A percentile compares a stretch with the other conserved stretches of the same genome.
These are phyloP conservation scores for Aristolochia contorta DNA, from an alignment of 164 flowering plant species.

Conservation along the genomic window DNA sequence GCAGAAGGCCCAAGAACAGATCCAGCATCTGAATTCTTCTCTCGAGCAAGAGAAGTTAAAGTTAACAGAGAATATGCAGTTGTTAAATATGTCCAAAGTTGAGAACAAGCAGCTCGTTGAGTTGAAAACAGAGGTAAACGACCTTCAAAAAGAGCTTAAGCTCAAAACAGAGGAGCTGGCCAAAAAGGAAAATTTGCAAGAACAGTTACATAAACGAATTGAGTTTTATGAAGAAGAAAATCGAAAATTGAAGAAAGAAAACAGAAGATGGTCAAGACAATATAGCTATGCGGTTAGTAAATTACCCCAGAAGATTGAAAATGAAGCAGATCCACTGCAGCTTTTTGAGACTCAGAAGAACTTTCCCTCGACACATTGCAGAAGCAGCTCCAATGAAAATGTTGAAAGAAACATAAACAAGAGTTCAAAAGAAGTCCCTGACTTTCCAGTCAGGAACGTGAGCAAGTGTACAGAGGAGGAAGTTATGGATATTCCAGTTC, in stretches of 20 bases:
- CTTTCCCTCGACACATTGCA: no score
- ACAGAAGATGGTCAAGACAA: constrained; percentile 59
- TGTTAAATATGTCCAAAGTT: constrained; percentile 20
- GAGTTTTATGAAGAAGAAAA: background rate
- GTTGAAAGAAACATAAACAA: background rate
- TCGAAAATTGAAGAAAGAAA: constrained; percentile 11
- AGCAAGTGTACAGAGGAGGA: constrained; percentile 28
- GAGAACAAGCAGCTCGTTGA: constrained; percentile 33
- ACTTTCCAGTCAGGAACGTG: background rate
- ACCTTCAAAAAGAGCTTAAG: constrained; percentile 24
- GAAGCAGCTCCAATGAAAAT: no score
- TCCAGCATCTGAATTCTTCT: constrained; percentile 20
- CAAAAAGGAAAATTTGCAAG: background rate
- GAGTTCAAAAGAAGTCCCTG: no score
- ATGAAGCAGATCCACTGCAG: no score
- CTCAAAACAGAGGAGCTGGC: constrained; percentile 17
- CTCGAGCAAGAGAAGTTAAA: constrained; percentile 31
- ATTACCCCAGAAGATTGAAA: constrained; percentile 24
- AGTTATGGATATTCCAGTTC: constrained; percentile 18
- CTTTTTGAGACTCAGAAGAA: no score
- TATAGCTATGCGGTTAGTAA: constrained; percentile 38
- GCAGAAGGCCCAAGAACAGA: constrained; percentile 33
- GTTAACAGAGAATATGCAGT: constrained; percentile 3
- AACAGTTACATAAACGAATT: background rate
- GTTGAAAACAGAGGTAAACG: constrained; percentile 12